A percentile compares a stretch with the other conserved stretches of the same genome.
These are phyloP conservation scores for Pseudogymnoascus sp. DNA, from an alignment of 2,329 filamentous ascomycete genomes.

Conservation along the genomic window DNA sequence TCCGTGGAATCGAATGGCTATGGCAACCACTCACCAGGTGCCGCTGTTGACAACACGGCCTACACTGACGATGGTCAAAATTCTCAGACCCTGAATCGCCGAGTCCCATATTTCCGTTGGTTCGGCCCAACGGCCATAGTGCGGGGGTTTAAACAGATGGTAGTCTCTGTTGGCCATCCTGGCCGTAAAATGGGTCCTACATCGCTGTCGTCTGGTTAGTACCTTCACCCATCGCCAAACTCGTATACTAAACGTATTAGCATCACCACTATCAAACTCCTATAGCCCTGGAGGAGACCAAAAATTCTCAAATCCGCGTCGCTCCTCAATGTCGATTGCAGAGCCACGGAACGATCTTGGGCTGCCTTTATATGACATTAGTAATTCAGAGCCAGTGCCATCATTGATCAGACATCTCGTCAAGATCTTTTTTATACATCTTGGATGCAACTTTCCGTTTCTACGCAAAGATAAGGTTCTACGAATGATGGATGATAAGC, in stretches of 20 bases:
- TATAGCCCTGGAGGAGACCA: conserved; percentile 15
- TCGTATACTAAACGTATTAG: conserved; percentile 20
- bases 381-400: conserved; percentile 60
- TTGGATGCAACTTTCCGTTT: conserved; percentile 83
- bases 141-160: conserved; percentile 89
- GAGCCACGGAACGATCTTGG: conserved; percentile 26
- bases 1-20: background rate
- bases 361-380: conserved; percentile 67
- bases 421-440: conserved; percentile 70
- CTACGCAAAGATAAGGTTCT: conserved; percentile 64
- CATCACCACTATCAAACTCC: conserved; percentile 22
- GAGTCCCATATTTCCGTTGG: conserved; percentile 83
- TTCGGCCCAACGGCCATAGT: conserved; percentile 88
- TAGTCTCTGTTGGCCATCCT: conserved; percentile 63
- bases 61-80: background rate
- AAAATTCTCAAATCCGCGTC: conserved; percentile 12
- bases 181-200: conserved; percentile 43
- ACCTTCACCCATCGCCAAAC: background rate
- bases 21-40: background rate
- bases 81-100: conserved; percentile 35
- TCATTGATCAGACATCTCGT: conserved; percentile 68
- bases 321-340: conserved; percentile 17
- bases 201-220: conserved; percentile 3
- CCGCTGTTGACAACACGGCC: background rate
- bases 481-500: conserved; percentile 69